Conservation (phyloP, 345 rosid species). For the Eucalyptus sideroxylon region DNA sequence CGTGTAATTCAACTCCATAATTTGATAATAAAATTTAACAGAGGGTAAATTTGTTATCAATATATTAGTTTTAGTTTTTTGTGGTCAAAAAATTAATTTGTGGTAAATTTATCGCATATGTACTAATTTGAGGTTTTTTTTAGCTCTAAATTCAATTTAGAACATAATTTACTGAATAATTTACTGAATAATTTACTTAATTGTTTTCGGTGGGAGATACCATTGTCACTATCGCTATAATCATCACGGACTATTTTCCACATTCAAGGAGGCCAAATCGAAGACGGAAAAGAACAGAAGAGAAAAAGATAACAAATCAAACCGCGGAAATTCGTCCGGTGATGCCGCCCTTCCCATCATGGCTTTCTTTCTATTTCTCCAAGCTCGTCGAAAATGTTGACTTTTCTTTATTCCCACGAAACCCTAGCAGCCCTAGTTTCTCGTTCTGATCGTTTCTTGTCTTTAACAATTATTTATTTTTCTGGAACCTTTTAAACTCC, state of each 20-base stretch:
- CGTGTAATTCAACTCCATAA: fast-evolving
- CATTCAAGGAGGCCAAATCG: background rate
- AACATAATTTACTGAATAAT: background rate
- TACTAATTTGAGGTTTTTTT: too few relatives aligned
- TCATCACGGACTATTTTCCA: background rate
- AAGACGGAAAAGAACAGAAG: background rate
- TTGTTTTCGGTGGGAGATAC: background rate
- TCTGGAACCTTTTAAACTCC: background rate
- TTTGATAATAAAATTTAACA: too few relatives aligned
- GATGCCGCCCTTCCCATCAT: background rate
- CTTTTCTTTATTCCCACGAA: background rate
- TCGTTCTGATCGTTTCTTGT: background rate
- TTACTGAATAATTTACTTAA: background rate
- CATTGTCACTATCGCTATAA: background rate
- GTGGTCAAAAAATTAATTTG: too few relatives aligned
- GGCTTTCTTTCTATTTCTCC: background rate
- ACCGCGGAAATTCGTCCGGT: background rate
- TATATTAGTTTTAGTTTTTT: fast-evolving
- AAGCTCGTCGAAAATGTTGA: background rate
- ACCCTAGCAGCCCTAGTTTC: background rate
- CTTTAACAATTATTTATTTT: background rate
- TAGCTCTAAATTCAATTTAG: background rate
- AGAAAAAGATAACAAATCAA: background rate
- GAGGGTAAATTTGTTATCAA: too few relatives aligned
- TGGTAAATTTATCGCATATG: too few relatives aligned